Base-by-base conservation (phyloP, 768 basidiomycete species). In the Myochromella boudieri region DNA sequence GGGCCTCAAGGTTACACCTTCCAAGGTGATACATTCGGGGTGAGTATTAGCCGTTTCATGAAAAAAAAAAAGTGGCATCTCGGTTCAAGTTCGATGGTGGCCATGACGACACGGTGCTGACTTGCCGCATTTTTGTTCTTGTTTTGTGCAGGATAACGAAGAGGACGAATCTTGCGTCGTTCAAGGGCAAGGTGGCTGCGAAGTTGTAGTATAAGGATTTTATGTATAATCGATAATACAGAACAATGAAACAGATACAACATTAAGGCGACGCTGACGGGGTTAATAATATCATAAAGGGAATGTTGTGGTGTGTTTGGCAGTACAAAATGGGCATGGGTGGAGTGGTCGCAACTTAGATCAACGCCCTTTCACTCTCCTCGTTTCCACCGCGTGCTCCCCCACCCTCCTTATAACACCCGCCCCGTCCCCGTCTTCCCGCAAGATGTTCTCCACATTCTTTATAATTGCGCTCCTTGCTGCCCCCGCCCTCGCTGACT, bases 381-480 rank as follows among this genome's bases (percentile, higher is more conserved):
- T 56, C 60, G 37, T 58, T 53, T 43, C 29, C 60, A 53, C 57
- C 63, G 51, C 61, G 49, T 64, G 51, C 42, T 46, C 56, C 53
- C 52, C 56, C 58, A 53, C 46, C 58, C 53, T 59, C 55, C 46
- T 62, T 62, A 57, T 60, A 64, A 64, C 61, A 47, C 53, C 59
- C 54, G 39, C 51, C 36, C 36, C 52, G 54, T 53, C 54, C 48
- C 56, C 51, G 57, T 58, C 62, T 65, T 58, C 59, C 54, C 50
- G 55, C 67, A 77, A 65, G 68, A 91, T 91, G 89, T 83, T 82
- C 78, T 70, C 80, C 72, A 87, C 89, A 69, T 68, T 91, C 87
- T 42, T 88, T 87, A 76, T 77, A 50, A 62, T 80, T 69, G 74
- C 85, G 59, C 79, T 90, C 82, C 68, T 89, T 71, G 66, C 76